phyloP scores from a whole-genome alignment of 345 rosid genomes.

The Syzygium aqueum region DNA sequence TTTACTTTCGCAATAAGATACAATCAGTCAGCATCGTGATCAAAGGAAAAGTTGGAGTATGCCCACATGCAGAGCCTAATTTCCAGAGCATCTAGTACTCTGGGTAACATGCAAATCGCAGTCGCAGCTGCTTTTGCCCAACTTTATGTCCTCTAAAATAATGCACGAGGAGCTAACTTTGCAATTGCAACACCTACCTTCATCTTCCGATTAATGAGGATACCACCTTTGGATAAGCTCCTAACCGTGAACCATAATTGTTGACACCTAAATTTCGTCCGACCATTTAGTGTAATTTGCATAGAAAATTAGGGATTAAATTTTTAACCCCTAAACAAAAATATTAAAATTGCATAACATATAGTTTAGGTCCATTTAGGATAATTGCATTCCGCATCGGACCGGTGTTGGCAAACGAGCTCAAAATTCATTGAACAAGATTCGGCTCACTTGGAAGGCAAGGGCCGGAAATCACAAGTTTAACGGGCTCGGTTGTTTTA shows the following conservation, averaged over 20 bases:
- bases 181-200: background rate
- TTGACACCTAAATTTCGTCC: too few species aligned
- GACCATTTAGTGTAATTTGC: too few species aligned
- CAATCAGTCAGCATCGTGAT: background rate
- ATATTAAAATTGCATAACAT: too few species aligned
- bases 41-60: background rate
- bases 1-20: background rate
- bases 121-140: background rate
- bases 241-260: constrained; percentile 25
- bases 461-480: too few species aligned
- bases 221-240: constrained; percentile 11
- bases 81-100: background rate
- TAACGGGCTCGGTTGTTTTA: too few species aligned
- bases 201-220: constrained; percentile 22
- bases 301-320: too few species aligned
- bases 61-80: background rate
- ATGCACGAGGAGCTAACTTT: background rate
- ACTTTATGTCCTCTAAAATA: background rate
- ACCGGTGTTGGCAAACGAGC: too few species aligned
- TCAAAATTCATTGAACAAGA: too few species aligned
- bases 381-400: too few species aligned
- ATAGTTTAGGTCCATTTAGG: too few species aligned
- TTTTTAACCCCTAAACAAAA: too few species aligned
- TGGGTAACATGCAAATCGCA: background rate
- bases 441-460: too few species aligned